phyloP scores from a whole-genome alignment of 148 eudicot species.

The Cornus florida region DNA sequence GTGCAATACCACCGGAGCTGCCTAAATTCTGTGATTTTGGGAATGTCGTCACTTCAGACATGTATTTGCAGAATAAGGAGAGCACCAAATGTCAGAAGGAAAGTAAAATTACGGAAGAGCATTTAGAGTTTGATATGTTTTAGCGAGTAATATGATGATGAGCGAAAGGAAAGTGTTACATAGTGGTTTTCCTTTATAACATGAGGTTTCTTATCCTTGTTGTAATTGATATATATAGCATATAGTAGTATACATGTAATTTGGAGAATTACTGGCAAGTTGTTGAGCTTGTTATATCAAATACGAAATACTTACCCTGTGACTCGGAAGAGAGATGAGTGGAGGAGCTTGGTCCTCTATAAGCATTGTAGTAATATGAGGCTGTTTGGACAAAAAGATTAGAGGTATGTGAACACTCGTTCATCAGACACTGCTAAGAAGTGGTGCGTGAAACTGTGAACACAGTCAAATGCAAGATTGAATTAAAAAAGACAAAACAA shows the following conservation, averaged over 20 bases:
- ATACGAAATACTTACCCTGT: not conserved
- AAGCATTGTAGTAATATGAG: not conserved
- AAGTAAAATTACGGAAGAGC: conserved; percentile 21
- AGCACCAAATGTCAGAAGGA: conserved; percentile 21
- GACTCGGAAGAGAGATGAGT: too few relatives aligned
- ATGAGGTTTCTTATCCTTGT: conserved; percentile 10
- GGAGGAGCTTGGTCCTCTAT: not conserved
- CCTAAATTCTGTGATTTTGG: conserved; percentile 41
- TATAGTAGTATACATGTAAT: conserved; percentile 11
- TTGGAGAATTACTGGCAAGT: conserved; percentile 6
- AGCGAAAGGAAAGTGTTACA: not conserved
- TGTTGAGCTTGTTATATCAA: not conserved
- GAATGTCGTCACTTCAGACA: conserved; percentile 5
- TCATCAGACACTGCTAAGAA: not conserved
- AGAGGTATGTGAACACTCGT: not conserved
- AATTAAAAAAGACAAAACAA: too few relatives aligned
- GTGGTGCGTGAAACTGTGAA: not conserved
- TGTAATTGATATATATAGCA: conserved; percentile 8
- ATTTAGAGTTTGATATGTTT: conserved; percentile 54
- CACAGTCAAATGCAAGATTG: not conserved
- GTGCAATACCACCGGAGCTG: conserved; percentile 72
- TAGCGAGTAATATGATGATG: conserved; percentile 23
- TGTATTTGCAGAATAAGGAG: conserved; percentile 21
- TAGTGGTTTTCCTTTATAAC: not conserved
- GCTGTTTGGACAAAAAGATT: too few relatives aligned